phyloP scores from a whole-genome alignment of 495 filamentous ascomycete genomes.

The Astrothelium macrocarpum region DNA sequence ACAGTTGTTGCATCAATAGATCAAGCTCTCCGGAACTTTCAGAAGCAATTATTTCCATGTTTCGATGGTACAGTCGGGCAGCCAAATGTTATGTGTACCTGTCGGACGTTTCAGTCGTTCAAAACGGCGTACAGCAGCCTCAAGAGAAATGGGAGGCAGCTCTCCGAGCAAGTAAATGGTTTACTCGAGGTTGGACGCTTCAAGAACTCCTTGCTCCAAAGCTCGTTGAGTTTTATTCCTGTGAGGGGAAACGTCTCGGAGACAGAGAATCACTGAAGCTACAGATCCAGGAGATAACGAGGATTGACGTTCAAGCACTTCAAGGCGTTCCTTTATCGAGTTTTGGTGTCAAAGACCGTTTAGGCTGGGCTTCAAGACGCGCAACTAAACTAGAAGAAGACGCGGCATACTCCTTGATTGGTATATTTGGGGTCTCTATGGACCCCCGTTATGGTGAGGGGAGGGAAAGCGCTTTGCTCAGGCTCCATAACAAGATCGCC shows the following conservation, averaged over 20 bases:
- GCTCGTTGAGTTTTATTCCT: constrained; percentile 12
- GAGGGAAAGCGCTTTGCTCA: constrained; percentile 16
- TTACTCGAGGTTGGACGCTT: constrained; percentile 19
- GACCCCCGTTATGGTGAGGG: constrained; percentile 27
- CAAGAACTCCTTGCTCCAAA: constrained; percentile 20
- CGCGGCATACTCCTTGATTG: constrained; percentile 27
- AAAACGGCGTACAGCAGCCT: not conserved
- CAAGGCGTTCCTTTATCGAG: not conserved
- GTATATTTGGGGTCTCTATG: constrained; percentile 26
- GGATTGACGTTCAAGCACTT: constrained; percentile 7
- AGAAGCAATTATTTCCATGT: constrained; percentile 21
- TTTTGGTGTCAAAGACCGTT: constrained; percentile 13
- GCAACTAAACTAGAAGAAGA: constrained; percentile 23
- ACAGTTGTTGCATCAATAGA: constrained; percentile 21
- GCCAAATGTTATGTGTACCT: constrained; percentile 17
- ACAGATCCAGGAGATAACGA: not conserved
- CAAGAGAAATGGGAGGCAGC: not conserved
- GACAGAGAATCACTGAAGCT: not conserved
- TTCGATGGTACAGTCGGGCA: constrained; percentile 13
- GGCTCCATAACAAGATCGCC: constrained; percentile 24
- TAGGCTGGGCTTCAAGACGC: constrained; percentile 24
- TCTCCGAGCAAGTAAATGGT: constrained; percentile 12
- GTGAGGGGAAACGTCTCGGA: constrained; percentile 11
- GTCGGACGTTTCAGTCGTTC: constrained; percentile 5
- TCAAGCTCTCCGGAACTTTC: constrained; percentile 12